Base-by-base conservation (phyloP, 2,329 filamentous ascomycete genomes). In the Colletotrichum shisoi region DNA sequence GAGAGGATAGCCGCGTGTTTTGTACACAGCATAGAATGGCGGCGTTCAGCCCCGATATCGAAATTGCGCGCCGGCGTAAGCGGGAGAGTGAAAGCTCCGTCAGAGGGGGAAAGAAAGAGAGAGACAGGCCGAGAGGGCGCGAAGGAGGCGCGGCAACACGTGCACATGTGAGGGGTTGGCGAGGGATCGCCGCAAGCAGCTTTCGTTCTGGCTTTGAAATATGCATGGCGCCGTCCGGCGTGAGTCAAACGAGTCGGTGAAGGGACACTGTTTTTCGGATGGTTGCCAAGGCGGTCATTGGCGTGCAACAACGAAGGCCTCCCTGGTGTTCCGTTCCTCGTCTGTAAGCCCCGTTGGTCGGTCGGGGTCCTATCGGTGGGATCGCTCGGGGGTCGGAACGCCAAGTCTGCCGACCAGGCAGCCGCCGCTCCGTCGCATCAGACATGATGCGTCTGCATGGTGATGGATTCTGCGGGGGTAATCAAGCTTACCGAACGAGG, bases 381-480 rank as follows among this genome's bases (percentile, higher is more conserved):
- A 9, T 24, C 5, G 19, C 37, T 45, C 62, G 62, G 57, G 15
- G 4, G 27, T 24, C 49, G 61, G 42, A 44, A 37, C 45, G 51
- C 51, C 37, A 24, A 57, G 64, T 17, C 48, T 54, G 37, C 60
- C 60, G 64, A 19, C 21, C 27, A 67, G 54, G 61, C 64, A 67
- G 61, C 61, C 59, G 49, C 64, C 40, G 46, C 34, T 27, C 24
- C 46, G 37, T 5, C 11, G 31, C 31, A 5, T 9, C 7, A 11
- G 40, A 15, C 13, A 40, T 7, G 62, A 7, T 42, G 21, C 1
- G 9, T n/a, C 45, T 53, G 24, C 34, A 27, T 12, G 37, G 37
- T n/a, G 21, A 37, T 31, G 46, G 37, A 13, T 59, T 19, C 24
- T 49, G 34, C 57, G 37, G 34, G 19, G 37, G 37, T 8, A 27